phyloP scores from a whole-genome alignment of 441 rosid genomes.

The Populus hybrid region DNA sequence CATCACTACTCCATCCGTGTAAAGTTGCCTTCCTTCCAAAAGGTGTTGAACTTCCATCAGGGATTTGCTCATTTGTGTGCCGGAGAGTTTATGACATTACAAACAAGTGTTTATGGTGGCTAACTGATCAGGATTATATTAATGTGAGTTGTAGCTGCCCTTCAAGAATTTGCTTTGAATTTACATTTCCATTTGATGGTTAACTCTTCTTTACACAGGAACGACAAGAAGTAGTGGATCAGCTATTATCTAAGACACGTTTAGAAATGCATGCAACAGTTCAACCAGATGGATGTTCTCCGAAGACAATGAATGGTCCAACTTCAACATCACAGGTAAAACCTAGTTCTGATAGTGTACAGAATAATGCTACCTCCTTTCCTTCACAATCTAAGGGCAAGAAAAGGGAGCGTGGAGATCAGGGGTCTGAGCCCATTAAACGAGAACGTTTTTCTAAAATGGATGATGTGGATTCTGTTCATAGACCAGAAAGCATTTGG shows the following conservation, averaged over 20 bases:
- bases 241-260: slow-evolving; percentile 60
- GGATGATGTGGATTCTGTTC: slow-evolving; percentile 66
- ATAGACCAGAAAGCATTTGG: slow-evolving; percentile 53
- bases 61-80: slow-evolving; percentile 80
- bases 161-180: background rate
- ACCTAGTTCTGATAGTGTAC: slow-evolving; percentile 56
- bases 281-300: slow-evolving; percentile 85
- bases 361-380: slow-evolving; percentile 50
- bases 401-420: slow-evolving; percentile 92
- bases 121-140: slow-evolving; percentile 84
- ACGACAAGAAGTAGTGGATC: slow-evolving; percentile 84
- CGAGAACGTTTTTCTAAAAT: slow-evolving; percentile 58
- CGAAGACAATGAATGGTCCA: slow-evolving; percentile 76
- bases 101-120: slow-evolving; percentile 84
- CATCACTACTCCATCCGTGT: slow-evolving; percentile 83
- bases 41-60: slow-evolving; percentile 77
- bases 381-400: slow-evolving; percentile 84
- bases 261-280: slow-evolving; percentile 78
- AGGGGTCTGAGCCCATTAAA: slow-evolving; percentile 64
- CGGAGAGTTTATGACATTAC: slow-evolving; percentile 79
- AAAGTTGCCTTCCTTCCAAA: slow-evolving; percentile 82
- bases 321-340: slow-evolving; percentile 67
- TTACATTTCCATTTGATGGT: background rate
- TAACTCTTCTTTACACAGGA: slow-evolving; percentile 40
- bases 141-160: slow-evolving; percentile 50